Conservation (phyloP, 225 moss, liverwort and hornwort species). For the Asterella californica region DNA sequence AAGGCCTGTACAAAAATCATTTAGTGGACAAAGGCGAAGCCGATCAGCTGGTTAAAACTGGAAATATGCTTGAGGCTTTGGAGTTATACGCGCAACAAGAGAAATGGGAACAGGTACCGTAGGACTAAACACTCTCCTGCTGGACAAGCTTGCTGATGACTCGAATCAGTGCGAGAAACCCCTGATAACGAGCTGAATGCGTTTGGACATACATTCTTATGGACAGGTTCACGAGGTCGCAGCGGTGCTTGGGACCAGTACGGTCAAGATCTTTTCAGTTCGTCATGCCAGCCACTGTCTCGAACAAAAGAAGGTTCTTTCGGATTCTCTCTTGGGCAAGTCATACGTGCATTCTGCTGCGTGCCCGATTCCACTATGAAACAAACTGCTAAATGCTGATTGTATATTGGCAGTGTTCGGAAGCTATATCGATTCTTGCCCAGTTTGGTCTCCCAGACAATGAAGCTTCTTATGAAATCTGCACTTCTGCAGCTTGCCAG, state of each 20-base stretch:
- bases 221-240: conserved; percentile 86
- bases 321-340: background rate
- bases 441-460: conserved; percentile 63
- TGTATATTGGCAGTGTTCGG: conserved; percentile 44
- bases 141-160: background rate
- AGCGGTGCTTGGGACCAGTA: conserved; percentile 60
- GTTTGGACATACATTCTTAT: background rate
- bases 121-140: background rate
- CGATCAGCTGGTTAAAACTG: conserved; percentile 71
- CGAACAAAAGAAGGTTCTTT: conserved; percentile 55
- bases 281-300: conserved; percentile 76
- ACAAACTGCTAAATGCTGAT: background rate
- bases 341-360: background rate
- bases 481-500: conserved; percentile 58
- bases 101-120: conserved; percentile 69
- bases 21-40: conserved; percentile 61
- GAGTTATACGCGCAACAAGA: conserved; percentile 62
- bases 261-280: conserved; percentile 66
- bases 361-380: background rate
- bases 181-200: background rate
- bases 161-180: background rate
- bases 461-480: conserved; percentile 61
- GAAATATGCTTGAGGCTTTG: conserved; percentile 68
- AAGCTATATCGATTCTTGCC: conserved; percentile 65
- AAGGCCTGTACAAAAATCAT: conserved; percentile 71